Evolutionary conservation across 768 basidiomycete species (phyloP).

Genomic region (Leccinum obscurum): DNA sequence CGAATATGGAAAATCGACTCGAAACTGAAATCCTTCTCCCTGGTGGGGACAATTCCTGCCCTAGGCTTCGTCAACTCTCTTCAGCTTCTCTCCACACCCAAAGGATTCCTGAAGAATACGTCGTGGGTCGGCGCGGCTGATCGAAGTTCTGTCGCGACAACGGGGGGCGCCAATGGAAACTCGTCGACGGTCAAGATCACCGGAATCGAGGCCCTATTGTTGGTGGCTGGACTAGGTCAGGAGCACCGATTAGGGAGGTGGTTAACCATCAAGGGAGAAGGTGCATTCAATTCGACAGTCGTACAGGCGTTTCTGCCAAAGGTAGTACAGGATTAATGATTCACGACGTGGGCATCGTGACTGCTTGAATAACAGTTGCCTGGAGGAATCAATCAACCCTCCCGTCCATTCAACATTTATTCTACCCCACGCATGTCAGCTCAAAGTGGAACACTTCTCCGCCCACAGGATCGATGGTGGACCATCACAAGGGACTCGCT

Average conservation of each 20-base stretch:
- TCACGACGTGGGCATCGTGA: neutral
- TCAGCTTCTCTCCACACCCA: conserved; percentile 65
- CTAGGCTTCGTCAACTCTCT: conserved; percentile 89
- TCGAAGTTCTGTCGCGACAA: neutral
- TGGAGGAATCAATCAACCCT: neutral
- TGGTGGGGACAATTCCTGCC: conserved; percentile 60
- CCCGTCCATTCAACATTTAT: neutral
- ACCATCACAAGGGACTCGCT: neutral
- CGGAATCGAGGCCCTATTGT: conserved; percentile 42
- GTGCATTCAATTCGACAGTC: conserved; percentile 70
- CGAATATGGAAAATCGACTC: conserved; percentile 90
- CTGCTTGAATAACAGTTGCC: neutral
- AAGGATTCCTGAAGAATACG: conserved; percentile 41
- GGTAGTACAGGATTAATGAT: conserved; percentile 10
- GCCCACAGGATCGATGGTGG: neutral
- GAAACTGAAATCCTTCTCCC: conserved; percentile 74
- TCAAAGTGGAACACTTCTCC: neutral
- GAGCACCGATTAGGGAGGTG: conserved; percentile 92
- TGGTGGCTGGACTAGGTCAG: conserved; percentile 82
- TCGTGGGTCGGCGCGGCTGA: conserved; percentile 37
- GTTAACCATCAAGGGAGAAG: conserved; percentile 71
- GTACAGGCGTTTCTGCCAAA: conserved; percentile 56
- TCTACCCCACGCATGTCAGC: neutral
- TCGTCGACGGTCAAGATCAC: conserved; percentile 29
- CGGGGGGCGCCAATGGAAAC: conserved; percentile 1